phyloP scores from a whole-genome alignment of 768 basidiomycete genomes.

The Mycena capillaripes region DNA sequence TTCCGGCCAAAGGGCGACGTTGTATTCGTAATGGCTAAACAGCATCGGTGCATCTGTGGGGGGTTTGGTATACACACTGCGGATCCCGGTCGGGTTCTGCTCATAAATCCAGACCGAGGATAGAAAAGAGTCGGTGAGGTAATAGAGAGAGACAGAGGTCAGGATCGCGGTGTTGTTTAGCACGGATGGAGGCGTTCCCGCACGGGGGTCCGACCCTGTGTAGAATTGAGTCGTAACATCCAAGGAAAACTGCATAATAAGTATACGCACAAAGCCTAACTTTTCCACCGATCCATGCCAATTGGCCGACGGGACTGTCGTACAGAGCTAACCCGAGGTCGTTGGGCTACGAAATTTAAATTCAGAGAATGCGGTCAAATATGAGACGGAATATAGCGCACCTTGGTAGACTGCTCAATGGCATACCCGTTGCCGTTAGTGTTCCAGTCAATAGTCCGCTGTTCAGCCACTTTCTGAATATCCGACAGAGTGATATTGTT shows the following conservation, averaged over 20 bases:
- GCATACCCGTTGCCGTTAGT: constrained; percentile 10
- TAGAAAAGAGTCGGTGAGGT: constrained; percentile 37
- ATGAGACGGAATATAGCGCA: background rate
- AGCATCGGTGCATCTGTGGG: constrained; percentile 15
- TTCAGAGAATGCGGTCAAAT: background rate
- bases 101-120: constrained; percentile 39
- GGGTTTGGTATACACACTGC: background rate
- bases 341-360: constrained; percentile 32
- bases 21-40: background rate
- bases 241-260: background rate
- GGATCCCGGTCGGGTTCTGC: constrained; percentile 3
- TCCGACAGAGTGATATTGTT: constrained; percentile 19
- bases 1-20: background rate
- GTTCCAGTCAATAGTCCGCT: constrained; percentile 1
- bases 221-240: background rate
- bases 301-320: constrained; percentile 41
- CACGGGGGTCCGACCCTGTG: constrained; percentile 28
- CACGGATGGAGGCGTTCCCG: constrained; percentile 21
- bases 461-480: constrained; percentile 9
- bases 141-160: constrained; percentile 41
- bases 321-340: constrained; percentile 41
- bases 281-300: constrained; percentile 42
- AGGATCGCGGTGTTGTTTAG: constrained; percentile 30
- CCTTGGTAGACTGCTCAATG: background rate
- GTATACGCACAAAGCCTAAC: constrained; percentile 29